phyloP scores from a whole-genome alignment of 495 filamentous ascomycete species.

The Tuber calosporum region DNA sequence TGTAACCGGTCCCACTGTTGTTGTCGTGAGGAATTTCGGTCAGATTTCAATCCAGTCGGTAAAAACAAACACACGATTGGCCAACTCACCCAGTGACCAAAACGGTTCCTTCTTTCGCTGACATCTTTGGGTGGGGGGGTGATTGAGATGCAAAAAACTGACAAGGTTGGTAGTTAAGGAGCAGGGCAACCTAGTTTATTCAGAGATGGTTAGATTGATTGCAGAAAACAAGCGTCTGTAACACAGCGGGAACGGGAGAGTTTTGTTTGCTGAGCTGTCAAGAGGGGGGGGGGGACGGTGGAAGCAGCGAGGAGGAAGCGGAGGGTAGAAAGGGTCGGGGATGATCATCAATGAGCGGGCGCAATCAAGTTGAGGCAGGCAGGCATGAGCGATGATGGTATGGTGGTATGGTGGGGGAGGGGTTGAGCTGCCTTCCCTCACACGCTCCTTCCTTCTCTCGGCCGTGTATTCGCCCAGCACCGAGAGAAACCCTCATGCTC shows the following conservation, averaged over 20 bases:
- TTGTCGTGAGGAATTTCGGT: slow-evolving; percentile 16
- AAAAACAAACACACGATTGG: slow-evolving; percentile 9
- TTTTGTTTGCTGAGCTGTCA: slow-evolving; percentile 3
- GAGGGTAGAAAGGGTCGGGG: slow-evolving; percentile 17
- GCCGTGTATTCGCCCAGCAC: not conserved
- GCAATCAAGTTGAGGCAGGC: slow-evolving; percentile 16
- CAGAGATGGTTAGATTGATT: not conserved
- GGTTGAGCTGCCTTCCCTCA: slow-evolving; percentile 12
- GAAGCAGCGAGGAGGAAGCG: slow-evolving; percentile 6
- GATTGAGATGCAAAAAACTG: slow-evolving; percentile 7
- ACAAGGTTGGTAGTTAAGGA: slow-evolving; percentile 7
- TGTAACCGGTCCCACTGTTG: slow-evolving; percentile 89
- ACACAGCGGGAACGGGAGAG: not conserved
- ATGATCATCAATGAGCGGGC: slow-evolving; percentile 32
- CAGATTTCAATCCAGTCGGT: slow-evolving; percentile 11
- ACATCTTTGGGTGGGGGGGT: slow-evolving; percentile 51
- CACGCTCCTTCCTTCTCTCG: not conserved
- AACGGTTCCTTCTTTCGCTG: slow-evolving; percentile 60
- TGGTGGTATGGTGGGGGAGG: slow-evolving; percentile 26
- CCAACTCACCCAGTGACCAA: slow-evolving; percentile 77
- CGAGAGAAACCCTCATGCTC: not conserved
- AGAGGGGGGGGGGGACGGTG: slow-evolving; percentile 11
- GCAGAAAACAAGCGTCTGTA: not conserved
- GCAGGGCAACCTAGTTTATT: slow-evolving; percentile 1
- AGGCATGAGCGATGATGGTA: slow-evolving; percentile 15